These are phyloP conservation scores for Thelephora terrestris DNA, from an alignment of 1,284 basidiomycete genomes.

Conservation along the genomic window DNA sequence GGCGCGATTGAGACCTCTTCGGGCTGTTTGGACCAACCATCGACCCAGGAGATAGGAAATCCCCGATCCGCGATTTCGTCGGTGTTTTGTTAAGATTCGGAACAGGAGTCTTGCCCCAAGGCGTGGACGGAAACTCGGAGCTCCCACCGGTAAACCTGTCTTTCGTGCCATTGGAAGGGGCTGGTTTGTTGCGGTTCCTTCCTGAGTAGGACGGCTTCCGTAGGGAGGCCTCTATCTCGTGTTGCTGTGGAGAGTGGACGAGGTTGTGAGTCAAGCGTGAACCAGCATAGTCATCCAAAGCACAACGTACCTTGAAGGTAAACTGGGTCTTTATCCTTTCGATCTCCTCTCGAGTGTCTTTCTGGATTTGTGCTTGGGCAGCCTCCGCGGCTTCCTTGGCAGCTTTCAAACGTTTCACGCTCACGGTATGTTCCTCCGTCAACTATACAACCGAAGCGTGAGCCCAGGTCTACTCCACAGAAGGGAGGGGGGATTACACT, in stretches of 20 bases:
- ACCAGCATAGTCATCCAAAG: constrained; percentile 1
- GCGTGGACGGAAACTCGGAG: constrained; percentile 3
- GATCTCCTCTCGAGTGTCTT: constrained; percentile 53
- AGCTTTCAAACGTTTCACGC: constrained; percentile 44
- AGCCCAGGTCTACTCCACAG: neutral
- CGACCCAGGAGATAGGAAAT: constrained; percentile 11
- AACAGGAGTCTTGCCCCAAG: no score
- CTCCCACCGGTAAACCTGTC: constrained; percentile 24
- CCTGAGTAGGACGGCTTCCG: constrained; percentile 39
- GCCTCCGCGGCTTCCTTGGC: constrained; percentile 51
- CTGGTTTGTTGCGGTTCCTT: constrained; percentile 28
- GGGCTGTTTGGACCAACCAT: constrained; percentile 8
- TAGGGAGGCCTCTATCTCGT: constrained; percentile 51
- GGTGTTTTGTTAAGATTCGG: constrained; percentile 25
- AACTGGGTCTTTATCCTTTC: constrained; percentile 62
- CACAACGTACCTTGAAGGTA: constrained; percentile 47
- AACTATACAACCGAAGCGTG: constrained; percentile 28
- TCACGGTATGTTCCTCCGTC: constrained; percentile 45
- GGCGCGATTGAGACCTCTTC: constrained; percentile 5
- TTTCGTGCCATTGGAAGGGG: constrained; percentile 28
- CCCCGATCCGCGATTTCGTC: constrained; percentile 24
- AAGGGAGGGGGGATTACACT: neutral
- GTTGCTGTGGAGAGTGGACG: constrained; percentile 39
- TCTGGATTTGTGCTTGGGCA: constrained; percentile 42
- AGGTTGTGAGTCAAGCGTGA: constrained; percentile 6